phyloP scores from a whole-genome alignment of 768 basidiomycete genomes.

The Pleurotus citrinopileatus region DNA sequence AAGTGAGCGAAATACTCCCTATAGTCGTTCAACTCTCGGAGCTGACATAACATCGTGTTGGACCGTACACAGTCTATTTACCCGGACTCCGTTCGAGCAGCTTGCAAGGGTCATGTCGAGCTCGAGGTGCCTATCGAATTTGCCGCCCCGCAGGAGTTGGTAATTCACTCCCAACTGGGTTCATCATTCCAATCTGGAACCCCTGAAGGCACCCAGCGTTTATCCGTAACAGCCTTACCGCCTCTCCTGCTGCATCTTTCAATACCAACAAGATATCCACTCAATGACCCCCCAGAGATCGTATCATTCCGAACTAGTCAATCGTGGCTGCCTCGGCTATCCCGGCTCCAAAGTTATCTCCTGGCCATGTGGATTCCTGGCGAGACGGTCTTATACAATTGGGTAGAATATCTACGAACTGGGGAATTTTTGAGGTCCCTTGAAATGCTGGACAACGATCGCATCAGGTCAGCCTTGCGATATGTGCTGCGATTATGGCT shows the following conservation, averaged over 20 bases:
- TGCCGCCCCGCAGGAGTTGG: slow-evolving; percentile 13
- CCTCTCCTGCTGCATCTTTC: slow-evolving; percentile 56
- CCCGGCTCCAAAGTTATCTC: slow-evolving; percentile 37
- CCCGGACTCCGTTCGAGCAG: slow-evolving; percentile 61
- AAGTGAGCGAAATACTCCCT: slow-evolving; percentile 36
- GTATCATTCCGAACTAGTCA: slow-evolving; percentile 52
- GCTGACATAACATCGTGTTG: too few species aligned
- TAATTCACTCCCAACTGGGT: slow-evolving; percentile 13
- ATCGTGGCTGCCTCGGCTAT: slow-evolving; percentile 51
- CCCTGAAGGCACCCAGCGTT: background rate
- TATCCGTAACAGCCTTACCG: slow-evolving; percentile 54
- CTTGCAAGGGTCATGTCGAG: slow-evolving; percentile 39
- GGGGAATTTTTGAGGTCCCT: slow-evolving; percentile 59
- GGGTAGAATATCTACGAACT: slow-evolving; percentile 70
- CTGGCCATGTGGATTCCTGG: slow-evolving; percentile 59
- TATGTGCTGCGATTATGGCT: background rate
- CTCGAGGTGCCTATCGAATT: slow-evolving; percentile 70
- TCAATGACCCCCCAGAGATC: slow-evolving; percentile 49
- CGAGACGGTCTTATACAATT: slow-evolving; percentile 60
- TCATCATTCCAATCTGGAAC: background rate
- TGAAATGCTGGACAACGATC: slow-evolving; percentile 31
- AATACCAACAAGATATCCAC: slow-evolving; percentile 56
- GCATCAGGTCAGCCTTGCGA: slow-evolving; percentile 39
- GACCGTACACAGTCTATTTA: slow-evolving; percentile 64
- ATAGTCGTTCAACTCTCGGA: background rate